Evolutionary conservation across 2,329 filamentous ascomycete genomes (phyloP), one percentile per base, ranked within the genome.

Genomic region (Penicillium sp.): DNA sequence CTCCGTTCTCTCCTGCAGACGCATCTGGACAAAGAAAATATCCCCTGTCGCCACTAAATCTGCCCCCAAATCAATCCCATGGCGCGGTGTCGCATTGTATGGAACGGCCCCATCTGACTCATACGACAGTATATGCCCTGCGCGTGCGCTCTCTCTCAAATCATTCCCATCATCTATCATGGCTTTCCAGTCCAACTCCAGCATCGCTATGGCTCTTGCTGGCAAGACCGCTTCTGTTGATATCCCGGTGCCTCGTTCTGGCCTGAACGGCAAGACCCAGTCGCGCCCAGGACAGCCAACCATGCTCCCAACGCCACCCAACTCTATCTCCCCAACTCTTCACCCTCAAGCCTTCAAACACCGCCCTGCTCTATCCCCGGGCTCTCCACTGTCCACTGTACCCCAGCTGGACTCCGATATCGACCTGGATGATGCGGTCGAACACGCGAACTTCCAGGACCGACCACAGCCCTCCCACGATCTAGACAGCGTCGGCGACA

Each of bases 321-420:
- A 93, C 80, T 97, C 92, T 75, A 92, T 97, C 73, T 97, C 92
- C 59, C 93, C 93, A 47, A 88, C 85, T 65, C 82, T 97, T 64
- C 87, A 89, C 67, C 90, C 92, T 57, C 90, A 93, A 68, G 89
- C 88, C 68, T 85, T 89, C 71, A 89, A 88, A 74, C 82, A 85
- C 60, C 87, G 87, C 71, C 80, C 69, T 49, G 67, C 67, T 23
- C 63, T 66, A 55, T 62, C 71, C 55, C 67, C 74, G 50, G 63
- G 67, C 51, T 74, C 79, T 47, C 69, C 74, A 62, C 75, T 78
- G 57, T 73, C 77, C 51, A 71, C 76, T 46, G 71, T 79, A 56
- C 68, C 79, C 60, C 74, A 78, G 68, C 83, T 92, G 73, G 91
- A 95, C 72, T 94, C 91, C 59, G 92, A 97, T 72, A 83, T 95